phyloP scores from a whole-genome alignment of 1,284 basidiomycete genomes.

The Ganoderma resinaceum region DNA sequence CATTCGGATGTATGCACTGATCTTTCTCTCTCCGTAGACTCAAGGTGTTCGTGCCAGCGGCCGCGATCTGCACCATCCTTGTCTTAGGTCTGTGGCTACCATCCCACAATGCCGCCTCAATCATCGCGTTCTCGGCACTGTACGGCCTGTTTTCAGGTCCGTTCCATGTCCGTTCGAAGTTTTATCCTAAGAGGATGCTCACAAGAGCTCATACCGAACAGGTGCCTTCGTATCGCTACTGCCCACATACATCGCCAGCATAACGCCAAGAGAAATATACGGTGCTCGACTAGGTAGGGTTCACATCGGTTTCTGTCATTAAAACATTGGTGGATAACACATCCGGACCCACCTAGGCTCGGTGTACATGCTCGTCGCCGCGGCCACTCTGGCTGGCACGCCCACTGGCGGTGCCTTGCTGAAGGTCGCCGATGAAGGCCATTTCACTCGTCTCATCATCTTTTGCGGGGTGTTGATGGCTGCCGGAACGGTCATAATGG shows the following conservation, averaged over 20 bases:
- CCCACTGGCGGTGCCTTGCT: constrained; percentile 44
- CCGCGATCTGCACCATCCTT: constrained; percentile 60
- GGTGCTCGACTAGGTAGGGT: constrained; percentile 39
- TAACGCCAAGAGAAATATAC: constrained; percentile 47
- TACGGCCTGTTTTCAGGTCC: constrained; percentile 57
- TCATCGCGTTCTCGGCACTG: constrained; percentile 57
- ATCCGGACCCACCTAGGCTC: constrained; percentile 34
- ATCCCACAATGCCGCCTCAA: constrained; percentile 43
- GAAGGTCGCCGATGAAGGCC: constrained; percentile 30
- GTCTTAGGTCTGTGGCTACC: constrained; percentile 63
- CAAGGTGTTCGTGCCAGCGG: constrained; percentile 63
- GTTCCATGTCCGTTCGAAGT: neutral
- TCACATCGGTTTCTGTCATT: neutral
- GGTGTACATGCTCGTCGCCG: constrained; percentile 38
- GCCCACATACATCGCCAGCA: constrained; percentile 68
- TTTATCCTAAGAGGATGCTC: neutral
- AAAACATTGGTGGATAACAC: neutral
- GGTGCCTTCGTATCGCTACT: constrained; percentile 69
- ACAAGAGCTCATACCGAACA: neutral
- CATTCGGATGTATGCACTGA: neutral
- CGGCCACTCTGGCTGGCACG: constrained; percentile 40
- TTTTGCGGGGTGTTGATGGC: constrained; percentile 39
- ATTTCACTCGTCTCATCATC: constrained; percentile 42
- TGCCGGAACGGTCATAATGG: constrained; percentile 26
- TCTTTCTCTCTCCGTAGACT: constrained; percentile 42